A percentile compares a stretch with the other conserved stretches of the same genome.
Conservation (phyloP, 1,284 basidiomycete genomes). For the Blastosporella zonata region DNA sequence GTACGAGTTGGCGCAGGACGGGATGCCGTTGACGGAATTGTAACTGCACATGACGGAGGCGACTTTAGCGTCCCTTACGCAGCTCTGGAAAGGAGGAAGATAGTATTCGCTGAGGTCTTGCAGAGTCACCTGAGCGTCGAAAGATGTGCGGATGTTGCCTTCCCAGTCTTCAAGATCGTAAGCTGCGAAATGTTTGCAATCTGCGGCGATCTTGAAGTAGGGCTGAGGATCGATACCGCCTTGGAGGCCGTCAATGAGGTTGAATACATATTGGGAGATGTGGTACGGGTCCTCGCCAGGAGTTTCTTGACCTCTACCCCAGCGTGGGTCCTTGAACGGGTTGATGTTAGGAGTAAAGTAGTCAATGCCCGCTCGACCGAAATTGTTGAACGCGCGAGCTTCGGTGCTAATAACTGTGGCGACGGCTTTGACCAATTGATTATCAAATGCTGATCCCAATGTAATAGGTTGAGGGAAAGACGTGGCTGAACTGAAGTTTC, state of each 20-base stretch:
- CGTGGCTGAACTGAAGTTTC: constrained; percentile 52
- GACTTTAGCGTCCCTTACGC: constrained; percentile 56
- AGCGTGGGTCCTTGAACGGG: constrained; percentile 58
- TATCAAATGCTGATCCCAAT: constrained; percentile 86
- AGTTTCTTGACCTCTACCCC: constrained; percentile 60
- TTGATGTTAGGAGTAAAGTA: constrained; percentile 62
- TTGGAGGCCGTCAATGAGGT: constrained; percentile 51
- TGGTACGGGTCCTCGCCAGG: constrained; percentile 59
- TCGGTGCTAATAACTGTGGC: constrained; percentile 52
- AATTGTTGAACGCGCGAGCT: constrained; percentile 55
- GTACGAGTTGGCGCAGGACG: constrained; percentile 50
- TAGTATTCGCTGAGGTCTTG: constrained; percentile 58
- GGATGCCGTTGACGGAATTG: constrained; percentile 57
- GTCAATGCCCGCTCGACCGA: constrained; percentile 46
- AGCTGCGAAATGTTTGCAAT: constrained; percentile 58
- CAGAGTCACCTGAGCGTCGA: constrained; percentile 50
- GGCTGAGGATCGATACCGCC: constrained; percentile 51
- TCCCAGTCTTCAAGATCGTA: constrained; percentile 58
- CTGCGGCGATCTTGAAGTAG: constrained; percentile 48
- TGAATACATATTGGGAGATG: constrained; percentile 49
- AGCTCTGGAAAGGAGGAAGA: constrained; percentile 51
- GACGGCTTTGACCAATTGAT: constrained; percentile 44
- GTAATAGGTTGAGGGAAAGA: constrained; percentile 78
- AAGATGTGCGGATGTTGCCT: constrained; percentile 43
- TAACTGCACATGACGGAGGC: constrained; percentile 60